Base-by-base conservation (phyloP, 2,329 filamentous ascomycete species). In the Nemania sp. region DNA sequence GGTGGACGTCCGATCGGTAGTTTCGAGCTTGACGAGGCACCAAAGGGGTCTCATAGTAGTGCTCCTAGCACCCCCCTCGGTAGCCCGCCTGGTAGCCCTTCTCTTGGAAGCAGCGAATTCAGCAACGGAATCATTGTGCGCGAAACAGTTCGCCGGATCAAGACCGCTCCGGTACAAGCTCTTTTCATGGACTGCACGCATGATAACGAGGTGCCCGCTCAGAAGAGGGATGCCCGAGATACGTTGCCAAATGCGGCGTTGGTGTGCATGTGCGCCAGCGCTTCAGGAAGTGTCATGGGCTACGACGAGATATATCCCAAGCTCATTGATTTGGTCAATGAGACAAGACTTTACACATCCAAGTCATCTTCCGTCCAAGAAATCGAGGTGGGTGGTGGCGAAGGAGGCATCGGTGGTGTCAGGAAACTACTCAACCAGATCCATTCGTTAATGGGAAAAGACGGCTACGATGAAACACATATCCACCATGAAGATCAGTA, bases 101-200 rank as follows among this genome's bases (percentile, higher is more conserved):
- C 65, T 65, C 17, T 69, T 63, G 47, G 73, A 59, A 58, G 35
- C 32, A 48, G 74, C 43, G 74, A 74, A 13, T 71, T 75, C 6
- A 58, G 35, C 32, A 48, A 74, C 43, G 74, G 74, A 13, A 71
- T 75, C 6, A 72, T 77, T 25, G 77, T 79, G 34, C 79, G 81
- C 37, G 89, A 94, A 69, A 84, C 90, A 17, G 83, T 97, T 66
- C 90, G 89, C 66, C 89, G 84, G 63, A 93, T 99, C 75, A 91
- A 91, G 67, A 88, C 90, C n/a, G 90, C 87, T 3, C 91, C 93
- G 3, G 90, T 98, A 0, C 93, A 97, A 67, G 95, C 94, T 0
- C 80, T 99, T 1, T 97, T 99, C 77, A 98, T 98, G 92, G 96
- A 99, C 74, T 99, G 96, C 76, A 99, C 96, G 0, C 95, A 99